Base-by-base conservation (phyloP, 768 basidiomycete species). In the Hygrocybe punicea region DNA sequence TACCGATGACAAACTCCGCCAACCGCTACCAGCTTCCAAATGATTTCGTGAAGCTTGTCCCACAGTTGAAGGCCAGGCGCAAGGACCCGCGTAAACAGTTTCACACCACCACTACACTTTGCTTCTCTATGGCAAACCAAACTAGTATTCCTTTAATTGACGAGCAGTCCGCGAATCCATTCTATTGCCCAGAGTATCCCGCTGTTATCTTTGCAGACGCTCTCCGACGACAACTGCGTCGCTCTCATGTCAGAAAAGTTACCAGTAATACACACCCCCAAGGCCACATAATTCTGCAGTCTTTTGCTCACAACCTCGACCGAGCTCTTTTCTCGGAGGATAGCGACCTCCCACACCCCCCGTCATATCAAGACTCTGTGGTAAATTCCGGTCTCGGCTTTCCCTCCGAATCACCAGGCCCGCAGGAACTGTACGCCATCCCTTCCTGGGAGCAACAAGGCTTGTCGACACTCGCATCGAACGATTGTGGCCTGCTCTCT, bases 271-370 rank as follows among this genome's bases (percentile, higher is more conserved):
- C 16, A 25, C 48, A 48, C 14, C 37, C 55, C 48, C 58, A 54
- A 58, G 61, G 63, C 46, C 50, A 63, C 14, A 51, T 56, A 49
- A 55, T 71, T 24, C 65, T 71, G 21, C 60, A 60, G 2, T 74
- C 73, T 33, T 78, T 76, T 60, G 67, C 71, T 36, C 63, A 64
- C 8, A 58, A 66, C 19, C 66, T 78, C 8, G 73, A 73, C 25
- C 58, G 63, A 53, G 67, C 60, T 59, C 63, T 71, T 24, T 60
- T 65, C 34, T 59, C 61, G 46, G 64, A 62, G 16, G 62, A 65
- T 8, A 58, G 60, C 7, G 60, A 60, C 14, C 23, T 10, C 3
- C 45, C 59, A 6, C 14, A 13, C 33, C 19, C 17, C 21, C 25
- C 19, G 6, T 23, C 21, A 40, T 13, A 48, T 19, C 53, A n/a